These are phyloP conservation scores for Monosporozyma siamensis DNA, from an alignment of 805 yeast species.

Conservation along the genomic window DNA sequence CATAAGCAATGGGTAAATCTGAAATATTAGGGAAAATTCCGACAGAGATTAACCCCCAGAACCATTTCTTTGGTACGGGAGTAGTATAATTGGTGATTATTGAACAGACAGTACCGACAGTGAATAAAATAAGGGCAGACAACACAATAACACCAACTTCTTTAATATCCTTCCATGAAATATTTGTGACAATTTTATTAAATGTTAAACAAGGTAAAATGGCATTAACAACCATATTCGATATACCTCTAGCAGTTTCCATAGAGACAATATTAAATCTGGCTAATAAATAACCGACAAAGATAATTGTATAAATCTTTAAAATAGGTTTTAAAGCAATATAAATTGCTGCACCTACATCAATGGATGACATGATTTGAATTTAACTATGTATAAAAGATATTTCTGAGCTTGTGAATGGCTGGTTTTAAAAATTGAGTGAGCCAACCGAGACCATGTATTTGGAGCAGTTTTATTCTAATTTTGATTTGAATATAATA, in stretches of 20 bases:
- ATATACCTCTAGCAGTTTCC: slow-evolving; percentile 57
- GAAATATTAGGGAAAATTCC: slow-evolving; percentile 73
- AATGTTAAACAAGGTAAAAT: slow-evolving; percentile 71
- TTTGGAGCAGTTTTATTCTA: no score
- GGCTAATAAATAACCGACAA: slow-evolving; percentile 57
- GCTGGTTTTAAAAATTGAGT: neutral
- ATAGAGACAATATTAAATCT: slow-evolving; percentile 54
- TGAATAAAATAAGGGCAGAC: slow-evolving; percentile 37
- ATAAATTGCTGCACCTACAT: slow-evolving; percentile 59
- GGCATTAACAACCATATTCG: slow-evolving; percentile 58
- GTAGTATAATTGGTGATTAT: slow-evolving; percentile 37
- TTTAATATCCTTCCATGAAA: slow-evolving; percentile 60
- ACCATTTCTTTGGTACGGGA: slow-evolving; percentile 62
- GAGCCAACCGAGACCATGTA: no score
- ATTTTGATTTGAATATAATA: neutral
- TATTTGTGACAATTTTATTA: slow-evolving; percentile 56
- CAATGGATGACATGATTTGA: slow-evolving; percentile 7
- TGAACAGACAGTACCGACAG: slow-evolving; percentile 37
- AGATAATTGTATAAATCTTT: slow-evolving; percentile 67
- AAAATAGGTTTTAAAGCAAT: slow-evolving; percentile 79
- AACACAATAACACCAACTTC: slow-evolving; percentile 57
- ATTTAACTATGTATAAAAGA: neutral
- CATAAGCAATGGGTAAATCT: slow-evolving; percentile 78
- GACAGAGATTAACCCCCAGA: slow-evolving; percentile 64
- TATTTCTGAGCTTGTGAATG: neutral